Percentiles rank a stretch among this genome's conserved stretches.
phyloP scores from a whole-genome alignment of 371 early-diverging fungal genomes.

The Rhizomucor miehei region DNA sequence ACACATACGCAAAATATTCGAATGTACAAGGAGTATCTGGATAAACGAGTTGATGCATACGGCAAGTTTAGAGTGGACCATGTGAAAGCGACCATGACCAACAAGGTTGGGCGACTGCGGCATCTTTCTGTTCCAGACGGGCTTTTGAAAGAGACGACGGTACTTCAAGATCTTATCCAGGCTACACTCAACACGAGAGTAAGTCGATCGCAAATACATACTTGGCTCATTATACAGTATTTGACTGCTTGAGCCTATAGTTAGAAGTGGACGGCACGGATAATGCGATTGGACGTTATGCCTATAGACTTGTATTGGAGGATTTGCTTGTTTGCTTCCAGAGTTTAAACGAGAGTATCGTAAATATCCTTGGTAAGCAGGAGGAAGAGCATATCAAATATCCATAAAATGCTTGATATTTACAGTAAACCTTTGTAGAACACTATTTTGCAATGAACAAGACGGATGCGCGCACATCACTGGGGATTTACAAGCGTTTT shows the following conservation, averaged over 20 bases:
- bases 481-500: constrained; percentile 89
- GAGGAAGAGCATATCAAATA: background rate
- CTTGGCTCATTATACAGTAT: no score
- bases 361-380: constrained; percentile 76
- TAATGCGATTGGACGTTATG: constrained; percentile 84
- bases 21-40: constrained; percentile 79
- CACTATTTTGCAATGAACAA: constrained; percentile 89
- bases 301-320: constrained; percentile 80
- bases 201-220: no score
- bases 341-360: constrained; percentile 88
- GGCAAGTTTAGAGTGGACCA: constrained; percentile 76
- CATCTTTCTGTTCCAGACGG: constrained; percentile 62
- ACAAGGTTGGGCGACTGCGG: constrained; percentile 52
- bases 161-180: constrained; percentile 80
- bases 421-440: constrained; percentile 33
- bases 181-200: constrained; percentile 79
- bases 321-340: constrained; percentile 87
- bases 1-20: constrained; percentile 78
- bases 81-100: constrained; percentile 35
- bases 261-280: constrained; percentile 79
- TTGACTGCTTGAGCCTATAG: no score
- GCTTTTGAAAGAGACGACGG: constrained; percentile 71
- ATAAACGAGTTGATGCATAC: constrained; percentile 76
- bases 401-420: background rate
- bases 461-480: constrained; percentile 73